Evolutionary conservation across 1,139 yeast species (phyloP).

Genomic region (Diutina sp.): DNA sequence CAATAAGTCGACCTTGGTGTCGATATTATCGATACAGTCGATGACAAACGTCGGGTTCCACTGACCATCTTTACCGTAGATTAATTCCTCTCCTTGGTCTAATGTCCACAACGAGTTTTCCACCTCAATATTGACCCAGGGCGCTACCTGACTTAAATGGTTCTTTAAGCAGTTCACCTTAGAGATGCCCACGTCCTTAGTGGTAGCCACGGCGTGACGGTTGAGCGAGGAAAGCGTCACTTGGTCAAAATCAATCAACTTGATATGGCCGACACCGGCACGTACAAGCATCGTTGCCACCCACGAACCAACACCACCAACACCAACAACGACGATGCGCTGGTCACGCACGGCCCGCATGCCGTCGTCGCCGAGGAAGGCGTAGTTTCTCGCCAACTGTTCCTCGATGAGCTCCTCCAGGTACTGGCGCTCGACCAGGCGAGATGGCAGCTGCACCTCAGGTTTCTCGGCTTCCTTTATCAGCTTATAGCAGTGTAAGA

Average conservation of each 20-base stretch:
- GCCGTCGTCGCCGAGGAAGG: conserved; percentile 80
- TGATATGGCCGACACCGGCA: conserved; percentile 70
- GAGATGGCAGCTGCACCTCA: background rate
- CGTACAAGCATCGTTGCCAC: conserved; percentile 85
- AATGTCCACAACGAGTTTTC: conserved; percentile 66
- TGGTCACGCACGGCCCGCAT: conserved; percentile 64
- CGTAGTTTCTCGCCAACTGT: conserved; percentile 87
- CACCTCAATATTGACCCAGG: conserved; percentile 81
- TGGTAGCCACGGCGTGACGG: conserved; percentile 85
- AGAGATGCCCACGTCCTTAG: conserved; percentile 80
- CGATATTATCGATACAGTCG: conserved; percentile 93
- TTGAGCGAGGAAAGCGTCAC: conserved; percentile 84
- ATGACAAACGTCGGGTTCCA: conserved; percentile 57
- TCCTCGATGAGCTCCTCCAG: conserved; percentile 75
- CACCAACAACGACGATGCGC: conserved; percentile 82
- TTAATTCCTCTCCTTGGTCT: conserved; percentile 46
- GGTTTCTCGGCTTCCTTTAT: background rate
- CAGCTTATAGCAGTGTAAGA: background rate
- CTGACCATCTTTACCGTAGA: conserved; percentile 38
- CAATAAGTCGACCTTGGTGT: conserved; percentile 82
- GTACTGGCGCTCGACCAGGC: conserved; percentile 9
- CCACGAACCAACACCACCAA: conserved; percentile 98
- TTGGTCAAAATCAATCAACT: conserved; percentile 90
- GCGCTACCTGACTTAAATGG: conserved; percentile 62
- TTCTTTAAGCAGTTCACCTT: conserved; percentile 69